Evolutionary conservation across 129 eudicot species (phyloP), one percentile per base, ranked within the genome.

Genomic region (Heracleum sosnowskyi): DNA sequence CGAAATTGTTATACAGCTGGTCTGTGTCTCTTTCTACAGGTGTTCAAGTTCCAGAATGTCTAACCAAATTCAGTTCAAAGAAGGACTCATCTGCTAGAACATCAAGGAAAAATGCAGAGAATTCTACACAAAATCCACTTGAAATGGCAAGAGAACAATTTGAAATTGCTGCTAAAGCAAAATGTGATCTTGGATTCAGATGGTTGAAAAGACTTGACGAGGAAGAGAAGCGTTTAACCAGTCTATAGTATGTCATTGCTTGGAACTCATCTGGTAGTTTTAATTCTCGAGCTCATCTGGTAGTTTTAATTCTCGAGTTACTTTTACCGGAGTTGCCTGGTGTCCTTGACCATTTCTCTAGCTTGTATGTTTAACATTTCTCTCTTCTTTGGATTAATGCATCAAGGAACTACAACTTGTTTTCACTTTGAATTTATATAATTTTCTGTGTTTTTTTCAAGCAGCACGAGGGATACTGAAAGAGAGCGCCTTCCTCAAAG

Each of bases 131-230:
- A 66, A 84, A 87, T 82, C 87, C 87, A 33, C 66, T 87, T 72
- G 89, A 88, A 84, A 35, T 85, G 90, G 96, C 96, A 76, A 88
- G 83, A 81, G 86, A 90, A 77, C 86, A 90, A 63, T 91, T 92
- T 80, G 94, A 87, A 68, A 91, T 88, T 76, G 96, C 96, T 82
- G 97, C 97, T 15, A 88, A 81, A 70, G 83, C 94, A 69, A 91
- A 93, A 79, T 84, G 85, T 74, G 98, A 95, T 88, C 94, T 95
- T 76, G 97, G 94, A 84, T 82, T 95, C 72, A 84, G 85, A 85
- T 95, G 96, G 97, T 78, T 91, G 74, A 87, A 88, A 73, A 83
- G 88, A 76, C 84, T 93, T 0, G 96, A 93, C 62, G 93, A 88
- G 76, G 88, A 93, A 79, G 96, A 86, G 76, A 83, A 89, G 71